Evolutionary conservation across 352 stramenopile genomes (phyloP), one percentile per base, ranked within the genome.

Genomic region (Phytophthora fragariaefolia): DNA sequence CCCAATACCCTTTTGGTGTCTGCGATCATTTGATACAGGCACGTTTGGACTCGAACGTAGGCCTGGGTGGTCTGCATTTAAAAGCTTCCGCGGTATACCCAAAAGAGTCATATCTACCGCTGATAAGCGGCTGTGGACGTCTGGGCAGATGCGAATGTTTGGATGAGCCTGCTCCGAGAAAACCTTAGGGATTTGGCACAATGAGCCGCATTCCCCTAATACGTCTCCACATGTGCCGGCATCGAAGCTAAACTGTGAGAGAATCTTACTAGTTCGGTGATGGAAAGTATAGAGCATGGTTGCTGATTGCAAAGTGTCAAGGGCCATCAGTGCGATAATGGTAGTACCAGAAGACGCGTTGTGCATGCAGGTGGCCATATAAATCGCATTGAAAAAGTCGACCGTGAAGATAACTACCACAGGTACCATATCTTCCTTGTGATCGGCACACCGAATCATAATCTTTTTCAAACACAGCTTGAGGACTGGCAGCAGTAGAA

Each of bases 401-500:
- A 64, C 52, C 9, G 58, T 60, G 34, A 73, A 69, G 27, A 69
- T 69, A 7, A 50, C 65, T 36, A 46, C 36, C 15, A 47, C 45
- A 1, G 65, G 65, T 3, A 51, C 55, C 7, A 60, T 46, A 20
- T 73, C 65, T 50, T 69, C 65, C 22, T 69, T 23, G 52, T 69
- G 58, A 0, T 10, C 22, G 1, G 34, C 53, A n/a, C 20, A 59
- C 3, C 27, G 28, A 2, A 59, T 8, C 10, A 69, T 23, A 8
- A 60, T 17, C 13, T 73, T 68, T 17, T 65, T 58, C 17, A 79
- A 52, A 6, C 47, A 3, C 2, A 71, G 23, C 36, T 77, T 77
- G 6, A 82, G 48, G 1, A 77, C 18, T 2, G 66, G 56, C 2
- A 79, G 49, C 0, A 71, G 8, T 1, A 66, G 13, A 20, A 66